Percentiles rank a stretch among this genome's conserved stretches.
These are phyloP conservation scores for Curvularia spicifera DNA, from an alignment of 2,329 filamentous ascomycete species.

Conservation along the genomic window DNA sequence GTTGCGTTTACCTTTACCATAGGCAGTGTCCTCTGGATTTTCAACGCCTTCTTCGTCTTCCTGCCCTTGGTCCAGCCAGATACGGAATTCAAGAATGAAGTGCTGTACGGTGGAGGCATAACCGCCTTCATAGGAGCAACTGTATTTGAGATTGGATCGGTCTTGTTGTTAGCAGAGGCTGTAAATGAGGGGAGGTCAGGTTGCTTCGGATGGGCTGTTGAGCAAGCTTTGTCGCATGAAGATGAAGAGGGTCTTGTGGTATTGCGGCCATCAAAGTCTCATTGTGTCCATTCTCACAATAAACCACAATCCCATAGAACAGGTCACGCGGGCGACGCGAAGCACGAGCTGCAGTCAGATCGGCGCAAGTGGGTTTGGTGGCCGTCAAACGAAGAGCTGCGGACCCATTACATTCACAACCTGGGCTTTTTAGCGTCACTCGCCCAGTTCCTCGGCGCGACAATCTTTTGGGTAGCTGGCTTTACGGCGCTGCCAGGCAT, in stretches of 20 bases:
- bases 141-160: constrained; percentile 68
- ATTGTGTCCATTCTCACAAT: constrained; percentile 50
- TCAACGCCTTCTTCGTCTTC: constrained; percentile 69
- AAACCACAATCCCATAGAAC: constrained; percentile 41
- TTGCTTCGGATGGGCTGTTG: constrained; percentile 73
- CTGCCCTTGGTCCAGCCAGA: constrained; percentile 63
- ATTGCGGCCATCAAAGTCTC: constrained; percentile 23
- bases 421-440: constrained; percentile 68
- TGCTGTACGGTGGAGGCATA: constrained; percentile 63
- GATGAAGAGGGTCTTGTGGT: constrained; percentile 20
- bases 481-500: constrained; percentile 67
- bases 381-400: constrained; percentile 63
- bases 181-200: constrained; percentile 69
- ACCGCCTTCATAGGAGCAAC: constrained; percentile 71
- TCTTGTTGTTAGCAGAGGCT: constrained; percentile 70
- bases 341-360: constrained; percentile 3
- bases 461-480: constrained; percentile 69
- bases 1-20: constrained; percentile 62
- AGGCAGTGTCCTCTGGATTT: constrained; percentile 54
- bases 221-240: constrained; percentile 54
- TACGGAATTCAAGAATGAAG: constrained; percentile 62
- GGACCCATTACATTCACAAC: constrained; percentile 66
- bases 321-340: not conserved
- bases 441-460: constrained; percentile 64
- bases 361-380: constrained; percentile 63